Percentiles rank a stretch among this genome's conserved stretches.
Evolutionary conservation across 2,329 filamentous ascomycete genomes (phyloP).

Genomic region (Macroventuria anomochaeta): DNA sequence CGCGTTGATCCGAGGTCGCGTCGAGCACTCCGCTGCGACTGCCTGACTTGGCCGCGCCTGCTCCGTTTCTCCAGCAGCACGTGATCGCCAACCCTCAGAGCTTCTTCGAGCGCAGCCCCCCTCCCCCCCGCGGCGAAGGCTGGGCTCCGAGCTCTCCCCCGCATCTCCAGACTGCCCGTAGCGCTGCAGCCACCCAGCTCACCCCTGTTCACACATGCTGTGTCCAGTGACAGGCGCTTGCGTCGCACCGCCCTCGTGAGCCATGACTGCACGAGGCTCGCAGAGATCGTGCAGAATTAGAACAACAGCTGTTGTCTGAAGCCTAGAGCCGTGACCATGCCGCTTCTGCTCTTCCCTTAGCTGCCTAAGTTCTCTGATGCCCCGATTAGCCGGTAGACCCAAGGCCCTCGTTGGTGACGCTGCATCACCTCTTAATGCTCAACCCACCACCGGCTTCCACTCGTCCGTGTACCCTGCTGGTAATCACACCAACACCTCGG

Average conservation of each 20-base stretch:
- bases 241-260: conserved; percentile 17
- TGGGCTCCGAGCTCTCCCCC: conserved; percentile 17
- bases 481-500: conserved; percentile 38
- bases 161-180: conserved; percentile 19
- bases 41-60: not conserved
- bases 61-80: conserved; percentile 8
- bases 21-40: not conserved
- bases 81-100: conserved; percentile 23
- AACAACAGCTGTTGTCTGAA: conserved; percentile 9
- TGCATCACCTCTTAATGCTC: conserved; percentile 31
- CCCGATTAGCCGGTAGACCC: conserved; percentile 40
- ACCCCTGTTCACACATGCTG: conserved; percentile 11
- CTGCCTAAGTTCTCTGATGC: conserved; percentile 18
- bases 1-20: conserved; percentile 3
- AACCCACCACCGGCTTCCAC: conserved; percentile 38
- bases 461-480: conserved; percentile 40
- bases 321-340: not conserved
- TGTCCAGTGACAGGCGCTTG: conserved; percentile 16
- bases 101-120: too few relatives aligned
- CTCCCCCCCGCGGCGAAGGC: conserved; percentile 3
- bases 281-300: not conserved
- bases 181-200: conserved; percentile 7
- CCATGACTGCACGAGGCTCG: conserved; percentile 26
- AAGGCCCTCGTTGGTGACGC: conserved; percentile 26
- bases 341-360: conserved; percentile 1